A percentile compares a stretch with the other conserved stretches of the same genome.
phyloP scores from a whole-genome alignment of 2,329 filamentous ascomycete genomes.

The Apiospora hydei region DNA sequence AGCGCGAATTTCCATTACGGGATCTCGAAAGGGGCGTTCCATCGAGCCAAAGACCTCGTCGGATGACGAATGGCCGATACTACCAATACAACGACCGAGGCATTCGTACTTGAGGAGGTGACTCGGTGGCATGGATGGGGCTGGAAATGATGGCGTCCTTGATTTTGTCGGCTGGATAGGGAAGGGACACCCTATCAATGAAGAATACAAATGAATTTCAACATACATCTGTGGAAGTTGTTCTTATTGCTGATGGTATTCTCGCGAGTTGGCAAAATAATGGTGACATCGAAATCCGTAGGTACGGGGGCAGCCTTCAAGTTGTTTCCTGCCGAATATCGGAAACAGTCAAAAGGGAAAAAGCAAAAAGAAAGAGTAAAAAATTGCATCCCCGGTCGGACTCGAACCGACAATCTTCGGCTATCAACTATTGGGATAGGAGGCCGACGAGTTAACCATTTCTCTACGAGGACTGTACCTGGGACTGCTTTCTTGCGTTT shows the following conservation, averaged over 20 bases:
- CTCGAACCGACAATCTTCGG: constrained; percentile 25
- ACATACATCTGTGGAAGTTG: background rate
- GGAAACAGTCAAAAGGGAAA: background rate
- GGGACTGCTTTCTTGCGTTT: background rate
- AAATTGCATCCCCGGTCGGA: constrained; percentile 22
- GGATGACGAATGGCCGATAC: constrained; percentile 19
- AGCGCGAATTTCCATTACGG: background rate
- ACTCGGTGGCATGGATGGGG: background rate
- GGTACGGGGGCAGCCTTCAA: background rate
- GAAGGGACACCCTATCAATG: background rate
- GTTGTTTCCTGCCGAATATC: background rate
- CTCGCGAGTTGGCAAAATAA: background rate
- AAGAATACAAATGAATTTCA: background rate
- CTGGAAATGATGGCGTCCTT: background rate
- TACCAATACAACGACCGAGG: background rate
- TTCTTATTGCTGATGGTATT: background rate
- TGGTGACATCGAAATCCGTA: background rate
- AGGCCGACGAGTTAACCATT: constrained; percentile 26
- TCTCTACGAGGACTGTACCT: constrained; percentile 23
- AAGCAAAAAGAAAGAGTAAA: background rate
- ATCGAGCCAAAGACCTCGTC: background rate
- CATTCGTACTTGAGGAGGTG: constrained; percentile 6
- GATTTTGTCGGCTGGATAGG: background rate
- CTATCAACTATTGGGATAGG: constrained; percentile 18
- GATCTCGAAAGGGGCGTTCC: background rate